A percentile compares a stretch with the other conserved stretches of the same genome.
These are phyloP conservation scores for Gryganskiella cystojenkinii DNA, from an alignment of 192 early-diverging fungal genomes.

Conservation along the genomic window DNA sequence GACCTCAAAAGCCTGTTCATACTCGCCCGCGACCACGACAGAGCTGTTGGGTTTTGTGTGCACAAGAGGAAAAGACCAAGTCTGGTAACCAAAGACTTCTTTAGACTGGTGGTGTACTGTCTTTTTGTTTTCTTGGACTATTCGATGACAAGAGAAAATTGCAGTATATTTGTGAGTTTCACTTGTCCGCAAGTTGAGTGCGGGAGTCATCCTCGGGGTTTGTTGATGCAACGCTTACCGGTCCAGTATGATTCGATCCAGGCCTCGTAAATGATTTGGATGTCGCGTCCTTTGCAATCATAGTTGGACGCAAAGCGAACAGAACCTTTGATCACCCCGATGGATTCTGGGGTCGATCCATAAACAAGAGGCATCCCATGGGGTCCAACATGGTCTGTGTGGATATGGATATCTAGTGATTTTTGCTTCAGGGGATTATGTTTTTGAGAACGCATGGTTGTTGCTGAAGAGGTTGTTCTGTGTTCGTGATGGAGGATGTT, in stretches of 20 bases:
- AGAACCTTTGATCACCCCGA: slow-evolving; percentile 28
- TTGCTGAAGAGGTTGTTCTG: not conserved
- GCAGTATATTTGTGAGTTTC: not conserved
- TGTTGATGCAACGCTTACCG: slow-evolving; percentile 4
- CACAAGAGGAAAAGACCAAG: slow-evolving; percentile 25
- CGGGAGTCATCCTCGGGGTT: not conserved
- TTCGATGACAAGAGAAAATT: not conserved
- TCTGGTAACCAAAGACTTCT: slow-evolving; percentile 29
- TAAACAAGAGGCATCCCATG: slow-evolving; percentile 49
- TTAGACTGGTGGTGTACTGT: slow-evolving; percentile 8
- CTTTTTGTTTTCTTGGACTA: slow-evolving; percentile 19
- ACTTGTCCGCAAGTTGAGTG: too few relatives aligned
- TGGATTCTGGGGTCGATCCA: slow-evolving; percentile 17
- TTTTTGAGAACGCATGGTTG: slow-evolving; percentile 17
- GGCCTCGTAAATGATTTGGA: slow-evolving; percentile 50
- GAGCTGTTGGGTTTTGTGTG: slow-evolving; percentile 35
- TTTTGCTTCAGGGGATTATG: slow-evolving; percentile 18
- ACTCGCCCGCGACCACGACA: slow-evolving; percentile 18
- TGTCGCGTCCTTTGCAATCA: slow-evolving; percentile 48
- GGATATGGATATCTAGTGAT: slow-evolving; percentile 38
- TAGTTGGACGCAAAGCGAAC: slow-evolving; percentile 41
- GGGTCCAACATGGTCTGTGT: slow-evolving; percentile 20
- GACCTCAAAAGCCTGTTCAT: slow-evolving; percentile 31
- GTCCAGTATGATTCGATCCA: slow-evolving; percentile 26
- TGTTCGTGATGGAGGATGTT: not conserved